These are phyloP conservation scores for Luffa acutangula DNA, from an alignment of 306 rosid species.

Conservation along the genomic window DNA sequence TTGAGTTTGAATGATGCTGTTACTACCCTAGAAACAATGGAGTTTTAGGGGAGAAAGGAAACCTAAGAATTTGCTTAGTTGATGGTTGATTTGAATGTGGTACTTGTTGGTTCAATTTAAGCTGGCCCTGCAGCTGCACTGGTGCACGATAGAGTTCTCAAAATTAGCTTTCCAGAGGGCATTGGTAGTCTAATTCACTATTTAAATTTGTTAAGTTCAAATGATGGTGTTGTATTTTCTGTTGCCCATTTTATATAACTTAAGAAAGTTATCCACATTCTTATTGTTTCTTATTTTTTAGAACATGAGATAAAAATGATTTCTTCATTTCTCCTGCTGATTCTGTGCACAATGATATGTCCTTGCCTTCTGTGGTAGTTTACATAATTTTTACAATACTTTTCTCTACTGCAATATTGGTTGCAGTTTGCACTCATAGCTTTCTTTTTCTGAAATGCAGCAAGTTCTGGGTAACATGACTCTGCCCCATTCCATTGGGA, in stretches of 20 bases:
- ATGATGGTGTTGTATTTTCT: not conserved
- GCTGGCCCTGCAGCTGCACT: not conserved
- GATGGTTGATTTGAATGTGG: not conserved
- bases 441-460: constrained; percentile 36
- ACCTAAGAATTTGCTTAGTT: not conserved
- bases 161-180: not conserved
- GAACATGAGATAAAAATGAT: not conserved
- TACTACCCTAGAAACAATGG: not conserved
- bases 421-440: not conserved
- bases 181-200: not conserved
- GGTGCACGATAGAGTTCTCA: not conserved
- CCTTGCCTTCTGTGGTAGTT: not conserved
- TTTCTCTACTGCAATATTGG: not conserved
- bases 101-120: not conserved
- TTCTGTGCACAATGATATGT: not conserved
- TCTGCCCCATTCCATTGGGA: constrained; percentile 85
- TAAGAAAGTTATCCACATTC: not conserved
- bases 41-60: not conserved
- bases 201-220: not conserved
- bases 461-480: constrained; percentile 92
- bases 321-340: not conserved
- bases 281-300: not conserved
- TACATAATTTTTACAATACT: not conserved
- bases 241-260: not conserved
- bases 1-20: not conserved